phyloP scores from a whole-genome alignment of 140 eudicot species.

The Flaveria floridana region DNA sequence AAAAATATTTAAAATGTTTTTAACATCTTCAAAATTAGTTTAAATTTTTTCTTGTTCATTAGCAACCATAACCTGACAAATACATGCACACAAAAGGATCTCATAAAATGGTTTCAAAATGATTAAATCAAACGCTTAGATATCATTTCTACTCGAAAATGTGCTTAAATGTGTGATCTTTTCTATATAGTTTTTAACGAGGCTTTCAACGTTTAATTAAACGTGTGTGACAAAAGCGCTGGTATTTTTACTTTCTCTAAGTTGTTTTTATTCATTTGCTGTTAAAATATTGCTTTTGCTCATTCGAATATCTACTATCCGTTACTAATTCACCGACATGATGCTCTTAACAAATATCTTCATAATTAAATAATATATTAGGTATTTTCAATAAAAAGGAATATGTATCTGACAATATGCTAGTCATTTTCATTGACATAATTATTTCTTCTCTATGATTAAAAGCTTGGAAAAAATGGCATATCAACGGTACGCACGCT shows the following conservation, averaged over 20 bases:
- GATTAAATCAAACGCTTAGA: neutral
- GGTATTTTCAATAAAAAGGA: neutral
- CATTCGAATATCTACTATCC: neutral
- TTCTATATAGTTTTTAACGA: neutral
- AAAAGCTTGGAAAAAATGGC: neutral
- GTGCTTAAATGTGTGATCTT: neutral
- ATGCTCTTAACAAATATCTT: neutral
- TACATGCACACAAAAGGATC: neutral
- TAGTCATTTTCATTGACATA: constrained; percentile 12
- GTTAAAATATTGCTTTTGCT: no score
- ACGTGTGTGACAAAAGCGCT: neutral
- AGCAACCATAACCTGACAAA: neutral
- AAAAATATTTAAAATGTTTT: no score
- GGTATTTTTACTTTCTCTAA: neutral
- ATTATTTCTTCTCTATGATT: constrained; percentile 3
- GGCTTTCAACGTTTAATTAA: neutral
- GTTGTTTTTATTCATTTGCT: no score
- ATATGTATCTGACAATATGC: neutral
- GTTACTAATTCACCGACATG: neutral
- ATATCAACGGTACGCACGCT: neutral
- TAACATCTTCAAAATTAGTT: no score
- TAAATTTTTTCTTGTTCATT: neutral
- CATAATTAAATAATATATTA: neutral
- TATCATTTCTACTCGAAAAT: no score
- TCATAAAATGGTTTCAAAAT: neutral